Evolutionary conservation across 2,329 filamentous ascomycete species (phyloP), one percentile per base, ranked within the genome.

Genomic region (Ascochyta rabiei): DNA sequence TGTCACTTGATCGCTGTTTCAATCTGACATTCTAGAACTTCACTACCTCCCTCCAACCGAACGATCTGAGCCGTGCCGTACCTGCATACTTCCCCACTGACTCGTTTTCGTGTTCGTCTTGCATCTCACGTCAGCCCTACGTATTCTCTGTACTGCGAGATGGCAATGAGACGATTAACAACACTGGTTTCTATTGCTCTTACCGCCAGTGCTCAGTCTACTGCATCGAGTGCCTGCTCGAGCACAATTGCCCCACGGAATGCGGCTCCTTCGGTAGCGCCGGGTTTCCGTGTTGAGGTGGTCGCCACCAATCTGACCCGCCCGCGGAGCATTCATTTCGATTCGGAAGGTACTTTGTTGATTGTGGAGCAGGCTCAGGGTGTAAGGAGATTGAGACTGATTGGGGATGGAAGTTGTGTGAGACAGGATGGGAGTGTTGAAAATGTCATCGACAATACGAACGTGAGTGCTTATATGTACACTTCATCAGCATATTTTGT

Each of bases 311-410:
- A 75, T 9, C 64, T 83, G 35, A 72, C 68, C 23, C 66, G 68
- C 16, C 81, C 81, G 13, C 75, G 81, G 16, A 76, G 77, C 10
- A 76, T 83, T 39, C 67, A 74, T 10, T 80, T 82, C 59, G 81
- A 83, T 69, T 68, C 59, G 18, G 67, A 72, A 42, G 81, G 80
- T 18, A 77, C 77, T 52, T 67, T 83, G 33, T 71, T 83, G n/a
- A 77, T 83, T 5, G 75, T 82, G 19, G 77, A 82, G 67, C 69
- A 73, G 60, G 72, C 64, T 48, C 60, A 57, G 64, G 77, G 72
- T 6, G 71, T 81, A 33, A 71, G 69, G 24, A 71, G 73, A 35
- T 64, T 80, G 53, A 72, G 63, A 26, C 56, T 81, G 37, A 66
- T 54, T 10, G 62, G 62, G 3, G 61, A 70, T 38, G 70, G 70